Percentiles rank a stretch among this genome's conserved stretches.
These are phyloP conservation scores for Vitis hybrid DNA, from an alignment of 177 flowering plant species.

Conservation along the genomic window DNA sequence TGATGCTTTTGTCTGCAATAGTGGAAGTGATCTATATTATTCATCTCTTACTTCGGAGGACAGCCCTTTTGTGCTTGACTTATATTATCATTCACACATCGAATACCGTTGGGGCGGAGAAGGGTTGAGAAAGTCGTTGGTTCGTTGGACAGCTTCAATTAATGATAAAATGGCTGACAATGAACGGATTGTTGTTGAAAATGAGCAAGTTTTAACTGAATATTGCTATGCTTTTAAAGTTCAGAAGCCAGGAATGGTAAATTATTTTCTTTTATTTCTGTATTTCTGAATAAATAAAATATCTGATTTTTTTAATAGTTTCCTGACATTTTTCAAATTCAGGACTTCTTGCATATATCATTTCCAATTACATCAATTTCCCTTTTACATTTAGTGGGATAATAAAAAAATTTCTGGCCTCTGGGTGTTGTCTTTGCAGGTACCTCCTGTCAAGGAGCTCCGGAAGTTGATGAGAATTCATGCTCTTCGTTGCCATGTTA, in stretches of 20 bases:
- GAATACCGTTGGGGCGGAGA: conserved; percentile 98
- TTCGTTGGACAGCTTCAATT: conserved; percentile 77
- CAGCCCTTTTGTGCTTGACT: conserved; percentile 64
- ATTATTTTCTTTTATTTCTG: conserved; percentile 1
- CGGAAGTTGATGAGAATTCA: conserved; percentile 83
- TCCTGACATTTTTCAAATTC: background rate
- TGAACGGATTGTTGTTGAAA: conserved; percentile 53
- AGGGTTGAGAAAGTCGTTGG: conserved; percentile 84
- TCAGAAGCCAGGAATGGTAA: conserved; percentile 66
- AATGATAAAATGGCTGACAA: conserved; percentile 52
- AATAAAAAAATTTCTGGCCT: no score
- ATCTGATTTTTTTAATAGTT: background rate
- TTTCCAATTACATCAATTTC: background rate
- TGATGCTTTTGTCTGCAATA: conserved; percentile 93
- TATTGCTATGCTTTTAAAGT: conserved; percentile 78
- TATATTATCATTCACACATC: conserved; percentile 84
- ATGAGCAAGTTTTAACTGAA: conserved; percentile 65
- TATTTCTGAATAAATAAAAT: background rate
- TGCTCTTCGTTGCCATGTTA: conserved; percentile 83
- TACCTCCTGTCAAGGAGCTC: conserved; percentile 76
- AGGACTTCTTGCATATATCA: background rate
- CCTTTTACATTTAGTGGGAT: no score
- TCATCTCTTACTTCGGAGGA: conserved; percentile 66
- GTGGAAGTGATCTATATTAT: conserved; percentile 92
- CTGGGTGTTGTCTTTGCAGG: conserved; percentile 36